Percentiles rank a stretch among this genome's conserved stretches.
phyloP scores from a whole-genome alignment of 345 rosid species.

The Linum trigynum region DNA sequence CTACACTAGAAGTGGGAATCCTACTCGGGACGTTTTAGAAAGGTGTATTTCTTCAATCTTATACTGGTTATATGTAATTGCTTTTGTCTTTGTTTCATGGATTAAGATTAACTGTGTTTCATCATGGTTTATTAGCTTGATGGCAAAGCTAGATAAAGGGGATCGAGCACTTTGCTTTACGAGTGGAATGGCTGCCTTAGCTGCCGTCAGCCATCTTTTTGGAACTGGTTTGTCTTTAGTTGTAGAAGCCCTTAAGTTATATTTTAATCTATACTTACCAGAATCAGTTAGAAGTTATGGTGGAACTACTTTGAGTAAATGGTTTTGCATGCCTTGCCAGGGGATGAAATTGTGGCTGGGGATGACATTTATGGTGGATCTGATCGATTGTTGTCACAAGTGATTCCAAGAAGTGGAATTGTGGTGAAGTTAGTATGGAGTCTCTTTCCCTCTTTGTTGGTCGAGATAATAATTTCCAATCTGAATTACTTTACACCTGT shows the following conservation, averaged over 20 bases:
- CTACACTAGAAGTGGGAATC: conserved; percentile 97
- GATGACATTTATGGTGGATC: conserved; percentile 95
- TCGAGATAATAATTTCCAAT: conserved; percentile 1
- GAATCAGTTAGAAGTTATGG: too few species aligned
- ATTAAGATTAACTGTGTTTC: neutral
- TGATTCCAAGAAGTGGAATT: conserved; percentile 67
- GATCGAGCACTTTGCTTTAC: conserved; percentile 95
- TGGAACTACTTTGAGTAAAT: neutral
- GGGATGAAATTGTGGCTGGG: conserved; percentile 85
- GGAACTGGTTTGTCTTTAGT: conserved; percentile 34
- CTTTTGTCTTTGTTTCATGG: conserved; percentile 1
- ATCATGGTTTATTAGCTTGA: conserved; percentile 38
- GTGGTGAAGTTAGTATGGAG: conserved; percentile 58
- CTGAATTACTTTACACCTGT: conserved; percentile 16
- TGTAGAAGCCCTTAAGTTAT: conserved; percentile 2
- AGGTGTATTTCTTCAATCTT: conserved; percentile 28
- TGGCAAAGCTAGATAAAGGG: conserved; percentile 91
- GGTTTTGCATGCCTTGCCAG: conserved; percentile 14
- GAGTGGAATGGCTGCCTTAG: conserved; percentile 97
- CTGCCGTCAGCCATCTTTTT: conserved; percentile 69
- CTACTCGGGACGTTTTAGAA: conserved; percentile 80
- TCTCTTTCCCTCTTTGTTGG: neutral
- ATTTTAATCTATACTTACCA: neutral
- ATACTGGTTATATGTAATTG: neutral
- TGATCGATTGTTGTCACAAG: conserved; percentile 78